These are phyloP conservation scores for Drechslerella coelobrocha DNA, from an alignment of 2,329 filamentous ascomycete species.

Conservation along the genomic window DNA sequence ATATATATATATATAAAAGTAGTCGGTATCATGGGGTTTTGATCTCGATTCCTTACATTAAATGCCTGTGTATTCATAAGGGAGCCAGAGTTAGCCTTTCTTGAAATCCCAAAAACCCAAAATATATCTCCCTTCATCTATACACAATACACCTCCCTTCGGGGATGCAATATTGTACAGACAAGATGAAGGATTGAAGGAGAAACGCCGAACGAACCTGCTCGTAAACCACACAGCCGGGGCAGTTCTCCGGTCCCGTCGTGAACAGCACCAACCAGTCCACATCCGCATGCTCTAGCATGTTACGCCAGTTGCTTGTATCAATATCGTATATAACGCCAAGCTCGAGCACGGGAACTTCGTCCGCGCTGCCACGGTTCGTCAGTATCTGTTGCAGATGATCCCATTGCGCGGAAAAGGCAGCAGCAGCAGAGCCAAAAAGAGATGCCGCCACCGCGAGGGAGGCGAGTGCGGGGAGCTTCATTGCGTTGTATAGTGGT, in stretches of 20 bases:
- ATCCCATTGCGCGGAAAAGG: conserved; percentile 34
- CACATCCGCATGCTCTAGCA: conserved; percentile 27
- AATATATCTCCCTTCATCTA: too few relatives aligned
- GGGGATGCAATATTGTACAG: too few relatives aligned
- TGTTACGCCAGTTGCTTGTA: conserved; percentile 4
- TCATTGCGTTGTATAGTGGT: conserved; percentile 17
- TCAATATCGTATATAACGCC: conserved; percentile 13
- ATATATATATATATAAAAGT: too few relatives aligned
- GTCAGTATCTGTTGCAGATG: conserved; percentile 11
- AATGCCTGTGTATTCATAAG: too few relatives aligned
- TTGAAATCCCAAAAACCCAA: too few relatives aligned
- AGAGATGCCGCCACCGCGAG: conserved; percentile 9
- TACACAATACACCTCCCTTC: too few relatives aligned
- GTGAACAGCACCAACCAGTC: conserved; percentile 41
- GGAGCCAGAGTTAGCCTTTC: too few relatives aligned
- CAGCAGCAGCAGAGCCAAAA: too few relatives aligned
- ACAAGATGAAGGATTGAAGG: background rate
- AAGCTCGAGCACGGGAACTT: background rate
- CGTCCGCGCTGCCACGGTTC: background rate
- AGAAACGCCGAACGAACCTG: conserved; percentile 1
- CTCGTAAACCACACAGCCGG: conserved; percentile 35
- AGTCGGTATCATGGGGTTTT: too few relatives aligned
- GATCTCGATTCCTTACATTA: too few relatives aligned
- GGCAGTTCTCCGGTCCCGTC: conserved; percentile 34
- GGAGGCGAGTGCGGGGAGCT: conserved; percentile 26